Evolutionary conservation across 805 yeast genomes (phyloP).

Genomic region (Tetrapisispora fleetii): DNA sequence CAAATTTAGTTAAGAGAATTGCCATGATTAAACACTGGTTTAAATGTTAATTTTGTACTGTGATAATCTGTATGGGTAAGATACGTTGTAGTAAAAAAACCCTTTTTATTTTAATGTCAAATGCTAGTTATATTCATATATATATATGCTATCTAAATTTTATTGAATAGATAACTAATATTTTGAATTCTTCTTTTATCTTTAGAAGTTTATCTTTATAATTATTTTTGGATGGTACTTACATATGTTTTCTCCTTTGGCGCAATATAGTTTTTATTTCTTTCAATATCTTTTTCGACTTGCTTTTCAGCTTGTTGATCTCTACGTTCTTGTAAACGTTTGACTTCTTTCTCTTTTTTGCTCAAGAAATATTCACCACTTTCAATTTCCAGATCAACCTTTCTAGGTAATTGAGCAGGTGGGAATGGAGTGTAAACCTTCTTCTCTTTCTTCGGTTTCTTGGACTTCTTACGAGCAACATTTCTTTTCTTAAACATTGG

Average conservation of each 20-base stretch:
- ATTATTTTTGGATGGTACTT: slow-evolving; percentile 19
- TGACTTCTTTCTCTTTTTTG: slow-evolving; percentile 67
- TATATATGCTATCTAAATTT: neutral
- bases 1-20: too few relatives aligned
- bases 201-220: neutral
- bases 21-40: too few relatives aligned
- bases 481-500: slow-evolving; percentile 96
- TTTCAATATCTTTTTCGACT: slow-evolving; percentile 53
- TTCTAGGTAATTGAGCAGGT: slow-evolving; percentile 93
- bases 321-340: slow-evolving; percentile 64
- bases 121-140: neutral
- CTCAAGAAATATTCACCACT: slow-evolving; percentile 96
- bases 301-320: slow-evolving; percentile 68
- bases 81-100: neutral
- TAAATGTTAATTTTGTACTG: too few relatives aligned
- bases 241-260: slow-evolving; percentile 66
- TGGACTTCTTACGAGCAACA: slow-evolving; percentile 86
- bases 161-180: neutral
- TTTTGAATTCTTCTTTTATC: neutral
- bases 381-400: slow-evolving; percentile 93
- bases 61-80: too few relatives aligned
- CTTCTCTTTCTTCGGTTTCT: slow-evolving; percentile 47
- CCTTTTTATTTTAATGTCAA: neutral
- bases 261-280: slow-evolving; percentile 71
- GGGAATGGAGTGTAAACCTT: slow-evolving; percentile 98